These are phyloP conservation scores for Groenewaldozyma sp. DNA, from an alignment of 1,139 yeast species.

Conservation along the genomic window DNA sequence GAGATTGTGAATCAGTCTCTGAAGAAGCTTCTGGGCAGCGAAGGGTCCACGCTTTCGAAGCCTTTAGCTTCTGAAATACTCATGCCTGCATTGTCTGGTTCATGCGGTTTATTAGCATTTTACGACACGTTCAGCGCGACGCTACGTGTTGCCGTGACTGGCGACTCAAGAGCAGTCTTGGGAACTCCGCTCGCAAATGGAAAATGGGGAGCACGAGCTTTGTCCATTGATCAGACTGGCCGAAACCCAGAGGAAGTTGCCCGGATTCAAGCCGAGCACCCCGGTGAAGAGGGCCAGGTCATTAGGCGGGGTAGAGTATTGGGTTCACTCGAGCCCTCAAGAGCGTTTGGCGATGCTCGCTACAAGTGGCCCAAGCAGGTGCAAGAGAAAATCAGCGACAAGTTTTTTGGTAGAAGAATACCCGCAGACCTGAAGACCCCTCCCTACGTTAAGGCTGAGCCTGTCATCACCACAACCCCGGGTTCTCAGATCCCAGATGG, in stretches of 20 bases:
- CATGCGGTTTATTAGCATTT: conserved; percentile 83
- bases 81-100: conserved; percentile 92
- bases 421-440: conserved; percentile 80
- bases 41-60: conserved; percentile 46
- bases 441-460: conserved; percentile 96
- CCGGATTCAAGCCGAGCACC: conserved; percentile 79
- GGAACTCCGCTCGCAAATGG: conserved; percentile 56
- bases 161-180: conserved; percentile 88
- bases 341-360: conserved; percentile 97
- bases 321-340: conserved; percentile 91
- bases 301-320: conserved; percentile 75
- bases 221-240: conserved; percentile 91
- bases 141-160: conserved; percentile 88
- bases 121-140: conserved; percentile 68
- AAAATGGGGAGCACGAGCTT: conserved; percentile 79
- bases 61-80: conserved; percentile 62
- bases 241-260: conserved; percentile 82
- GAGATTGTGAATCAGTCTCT: conserved; percentile 76
- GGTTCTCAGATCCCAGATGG: conserved; percentile 54
- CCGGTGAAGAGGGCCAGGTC: conserved; percentile 76
- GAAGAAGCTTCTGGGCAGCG: conserved; percentile 44
- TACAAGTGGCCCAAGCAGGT: conserved; percentile 73
- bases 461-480: conserved; percentile 71
- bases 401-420: conserved; percentile 74
- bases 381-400: conserved; percentile 64